Percentiles rank a stretch among this genome's conserved stretches.
Evolutionary conservation across 1,284 basidiomycete genomes (phyloP).

Genomic region (Pyrrhoderma noxium): DNA sequence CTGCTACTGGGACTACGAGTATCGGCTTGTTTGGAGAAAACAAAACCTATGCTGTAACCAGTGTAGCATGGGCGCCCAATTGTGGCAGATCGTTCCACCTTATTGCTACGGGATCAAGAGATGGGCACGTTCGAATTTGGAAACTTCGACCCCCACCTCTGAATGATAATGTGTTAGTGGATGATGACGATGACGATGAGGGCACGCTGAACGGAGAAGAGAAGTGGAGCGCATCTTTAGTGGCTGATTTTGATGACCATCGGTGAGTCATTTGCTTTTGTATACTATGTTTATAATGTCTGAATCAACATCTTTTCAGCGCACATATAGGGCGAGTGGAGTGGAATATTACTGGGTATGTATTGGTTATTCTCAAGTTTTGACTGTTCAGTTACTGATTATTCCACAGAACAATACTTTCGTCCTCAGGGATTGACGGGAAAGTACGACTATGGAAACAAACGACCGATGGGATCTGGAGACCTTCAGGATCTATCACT

Average conservation of each 20-base stretch:
- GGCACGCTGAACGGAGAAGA: conserved; percentile 39
- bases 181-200: conserved; percentile 27
- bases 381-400: conserved; percentile 21
- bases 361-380: not conserved
- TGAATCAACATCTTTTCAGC: not conserved
- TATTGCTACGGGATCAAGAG: conserved; percentile 79
- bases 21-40: conserved; percentile 3
- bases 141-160: conserved; percentile 51
- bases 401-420: conserved; percentile 68
- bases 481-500: conserved; percentile 68
- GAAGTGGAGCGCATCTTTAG: conserved; percentile 65
- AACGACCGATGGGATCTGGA: conserved; percentile 66
- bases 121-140: conserved; percentile 87
- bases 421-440: conserved; percentile 86
- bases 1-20: conserved; percentile 19
- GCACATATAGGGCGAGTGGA: conserved; percentile 64
- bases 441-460: conserved; percentile 86
- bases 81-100: conserved; percentile 90
- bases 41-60: conserved; percentile 52
- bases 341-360: conserved; percentile 85
- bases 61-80: conserved; percentile 85
- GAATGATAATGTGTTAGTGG: conserved; percentile 19
- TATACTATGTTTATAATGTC: not conserved
- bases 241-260: conserved; percentile 84
- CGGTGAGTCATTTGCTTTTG: conserved; percentile 38